Evolutionary conservation across 2,329 filamentous ascomycete genomes (phyloP), one percentile per base, ranked within the genome.

Genomic region (Chrysoporthe deuterocubensis): DNA sequence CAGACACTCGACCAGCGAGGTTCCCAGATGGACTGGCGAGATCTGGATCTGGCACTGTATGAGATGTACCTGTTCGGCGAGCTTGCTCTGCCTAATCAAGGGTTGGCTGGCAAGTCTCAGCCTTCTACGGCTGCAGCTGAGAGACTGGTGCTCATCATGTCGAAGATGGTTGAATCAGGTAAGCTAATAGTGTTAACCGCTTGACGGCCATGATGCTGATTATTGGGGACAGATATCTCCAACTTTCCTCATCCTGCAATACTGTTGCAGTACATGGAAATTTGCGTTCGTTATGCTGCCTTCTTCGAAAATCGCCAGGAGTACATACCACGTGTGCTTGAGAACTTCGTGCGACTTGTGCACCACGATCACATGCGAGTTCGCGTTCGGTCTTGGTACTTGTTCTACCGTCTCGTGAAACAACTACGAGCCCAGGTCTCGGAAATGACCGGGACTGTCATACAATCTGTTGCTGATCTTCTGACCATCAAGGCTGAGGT

Each of bases 31-130:
- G 93, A 97, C 78, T 99, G 96, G 96, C 89, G 95, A 73, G 96
- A 99, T 77, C 84, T 99, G 44, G 96, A 99, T 77, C 84, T 99
- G 64, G 95, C 96, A 26, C 82, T 99, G 64, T 89, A 98, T 76
- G 95, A 99, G 80, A 96, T 99, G 90, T 97, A 91, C 76, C 82
- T 97, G 52, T 97, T 99, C 78, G 96, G 96, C 69, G 96, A 99
- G 77, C 85, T 98, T 72, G 94, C 94, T n/a, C 86, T 96, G 76
- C 93, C 90, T 69, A 93, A 93, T 72, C 92, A 93, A 70, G 94
- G 94, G 26, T 79, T 97, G n/a, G 94, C 93, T 71, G 85, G 87
- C 67, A 98, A 97, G 82, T 92, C 90, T 71, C 90, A 92, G 74
- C 93, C 94, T 8, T 93, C 91, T 18, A 90, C 88, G 65, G 85